Percentiles rank a stretch among this genome's conserved stretches.
phyloP scores from a whole-genome alignment of 768 basidiomycete genomes.

The Leucocoprinus leucothites region DNA sequence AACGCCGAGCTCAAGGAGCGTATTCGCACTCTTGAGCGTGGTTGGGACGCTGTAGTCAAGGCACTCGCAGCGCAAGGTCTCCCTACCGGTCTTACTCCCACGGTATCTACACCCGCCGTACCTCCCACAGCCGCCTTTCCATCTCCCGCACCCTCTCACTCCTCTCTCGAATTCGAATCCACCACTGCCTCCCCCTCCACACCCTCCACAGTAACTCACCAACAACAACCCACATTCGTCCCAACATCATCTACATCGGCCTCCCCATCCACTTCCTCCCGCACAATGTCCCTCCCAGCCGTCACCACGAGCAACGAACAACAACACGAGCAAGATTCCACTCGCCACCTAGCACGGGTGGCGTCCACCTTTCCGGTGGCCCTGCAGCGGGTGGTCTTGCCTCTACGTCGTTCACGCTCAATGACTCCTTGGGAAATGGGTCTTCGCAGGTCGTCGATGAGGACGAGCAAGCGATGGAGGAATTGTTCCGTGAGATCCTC shows the following conservation, averaged over 20 bases:
- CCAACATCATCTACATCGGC: slow-evolving; percentile 20
- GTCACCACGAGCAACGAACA: slow-evolving; percentile 24
- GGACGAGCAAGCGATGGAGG: slow-evolving; percentile 66
- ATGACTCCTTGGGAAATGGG: slow-evolving; percentile 20
- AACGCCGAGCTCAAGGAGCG: slow-evolving; percentile 75
- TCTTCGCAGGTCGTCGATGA: slow-evolving; percentile 41
- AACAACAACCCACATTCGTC: slow-evolving; percentile 32
- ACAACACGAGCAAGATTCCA: slow-evolving; percentile 48
- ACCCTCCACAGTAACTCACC: slow-evolving; percentile 32
- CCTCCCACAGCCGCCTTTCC: slow-evolving; percentile 28
- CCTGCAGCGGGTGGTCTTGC: slow-evolving; percentile 91
- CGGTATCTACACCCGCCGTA: slow-evolving; percentile 21
- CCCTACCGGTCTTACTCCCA: slow-evolving; percentile 40
- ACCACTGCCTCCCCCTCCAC: slow-evolving; percentile 21
- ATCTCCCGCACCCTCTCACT: slow-evolving; percentile 40
- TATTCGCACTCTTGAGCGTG: slow-evolving; percentile 73
- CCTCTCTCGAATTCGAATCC: slow-evolving; percentile 32
- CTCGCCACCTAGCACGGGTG: slow-evolving; percentile 99
- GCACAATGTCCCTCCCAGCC: slow-evolving; percentile 19
- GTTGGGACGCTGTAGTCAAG: slow-evolving; percentile 79
- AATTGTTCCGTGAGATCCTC: slow-evolving; percentile 69
- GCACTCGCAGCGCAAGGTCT: slow-evolving; percentile 70
- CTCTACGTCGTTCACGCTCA: slow-evolving; percentile 17
- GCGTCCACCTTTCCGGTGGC: slow-evolving; percentile 76
- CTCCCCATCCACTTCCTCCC: slow-evolving; percentile 20